phyloP scores from a whole-genome alignment of 257 asterid genomes.

The Rubia yunnanensis region DNA sequence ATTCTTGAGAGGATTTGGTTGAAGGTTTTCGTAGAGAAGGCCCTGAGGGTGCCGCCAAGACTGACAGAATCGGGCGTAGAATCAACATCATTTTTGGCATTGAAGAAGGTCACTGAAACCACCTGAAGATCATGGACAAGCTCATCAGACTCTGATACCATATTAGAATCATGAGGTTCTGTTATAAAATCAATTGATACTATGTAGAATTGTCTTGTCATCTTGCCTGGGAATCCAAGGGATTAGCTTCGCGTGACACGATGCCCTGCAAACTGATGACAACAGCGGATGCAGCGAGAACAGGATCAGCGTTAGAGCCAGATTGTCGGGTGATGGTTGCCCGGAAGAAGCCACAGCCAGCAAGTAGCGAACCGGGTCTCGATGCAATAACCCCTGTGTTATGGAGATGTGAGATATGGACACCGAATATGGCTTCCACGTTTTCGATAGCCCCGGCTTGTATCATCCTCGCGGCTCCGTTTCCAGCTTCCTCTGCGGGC shows the following conservation, averaged over 20 bases:
- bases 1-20: constrained; percentile 55
- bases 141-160: neutral
- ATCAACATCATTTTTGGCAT: constrained; percentile 43
- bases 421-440: constrained; percentile 77
- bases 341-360: constrained; percentile 88
- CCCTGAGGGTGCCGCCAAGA: constrained; percentile 79
- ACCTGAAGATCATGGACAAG: constrained; percentile 31
- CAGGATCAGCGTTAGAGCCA: constrained; percentile 34
- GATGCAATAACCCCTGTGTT: constrained; percentile 68
- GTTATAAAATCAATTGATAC: too few species aligned
- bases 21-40: constrained; percentile 62
- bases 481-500: constrained; percentile 98
- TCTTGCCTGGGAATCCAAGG: constrained; percentile 79
- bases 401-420: constrained; percentile 65
- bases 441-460: constrained; percentile 63
- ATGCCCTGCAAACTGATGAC: constrained; percentile 83
- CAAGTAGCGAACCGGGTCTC: constrained; percentile 75
- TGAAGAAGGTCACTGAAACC: constrained; percentile 71
- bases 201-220: too few species aligned
- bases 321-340: constrained; percentile 41
- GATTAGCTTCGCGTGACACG: constrained; percentile 84
- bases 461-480: constrained; percentile 86
- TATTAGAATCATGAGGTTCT: too few species aligned
- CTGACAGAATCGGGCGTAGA: constrained; percentile 31
- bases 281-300: constrained; percentile 82